Evolutionary conservation across 2,329 filamentous ascomycete genomes (phyloP).

Genomic region (Myriangium duriaei): DNA sequence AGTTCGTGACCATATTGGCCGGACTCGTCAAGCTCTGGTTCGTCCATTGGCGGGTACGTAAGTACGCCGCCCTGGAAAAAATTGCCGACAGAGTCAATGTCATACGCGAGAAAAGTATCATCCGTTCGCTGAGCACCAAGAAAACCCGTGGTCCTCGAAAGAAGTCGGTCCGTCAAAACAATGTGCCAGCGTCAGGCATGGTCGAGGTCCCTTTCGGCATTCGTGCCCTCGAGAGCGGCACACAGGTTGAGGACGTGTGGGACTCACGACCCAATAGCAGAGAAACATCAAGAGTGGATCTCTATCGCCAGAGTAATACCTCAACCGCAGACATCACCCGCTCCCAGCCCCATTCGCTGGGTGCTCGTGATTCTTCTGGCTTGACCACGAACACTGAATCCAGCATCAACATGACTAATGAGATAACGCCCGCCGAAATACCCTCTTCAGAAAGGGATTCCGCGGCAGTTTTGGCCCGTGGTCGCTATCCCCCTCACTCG

Average conservation of each 20-base stretch:
- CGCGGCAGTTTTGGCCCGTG: conserved; percentile 9
- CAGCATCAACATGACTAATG: conserved; percentile 15
- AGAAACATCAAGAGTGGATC: conserved; percentile 23
- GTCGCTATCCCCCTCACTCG: conserved; percentile 23
- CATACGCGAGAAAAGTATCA: conserved; percentile 13
- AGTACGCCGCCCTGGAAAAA: conserved; percentile 23
- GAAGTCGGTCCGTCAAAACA: conserved; percentile 13
- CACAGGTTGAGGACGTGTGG: conserved; percentile 72
- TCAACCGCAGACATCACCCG: conserved; percentile 14
- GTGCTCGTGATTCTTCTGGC: conserved; percentile 1
- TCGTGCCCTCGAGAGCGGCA: conserved; percentile 68
- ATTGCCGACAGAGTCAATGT: conserved; percentile 9
- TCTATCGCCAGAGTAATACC: conserved; percentile 20
- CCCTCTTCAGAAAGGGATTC: too few species aligned
- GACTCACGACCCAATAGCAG: conserved; percentile 15
- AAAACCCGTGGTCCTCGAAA: conserved; percentile 20
- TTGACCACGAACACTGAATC: conserved; percentile 2
- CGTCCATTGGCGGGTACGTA: conserved; percentile 29
- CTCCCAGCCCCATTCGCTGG: conserved; percentile 8
- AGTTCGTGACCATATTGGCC: conserved; percentile 52
- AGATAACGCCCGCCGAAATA: neutral
- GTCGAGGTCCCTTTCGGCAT: conserved; percentile 74
- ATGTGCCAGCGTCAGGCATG: conserved; percentile 26
- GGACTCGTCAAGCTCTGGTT: conserved; percentile 53
- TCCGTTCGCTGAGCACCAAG: conserved; percentile 11